Base-by-base conservation (phyloP, 305 asterid genomes). In the Fraxinus baroniana region DNA sequence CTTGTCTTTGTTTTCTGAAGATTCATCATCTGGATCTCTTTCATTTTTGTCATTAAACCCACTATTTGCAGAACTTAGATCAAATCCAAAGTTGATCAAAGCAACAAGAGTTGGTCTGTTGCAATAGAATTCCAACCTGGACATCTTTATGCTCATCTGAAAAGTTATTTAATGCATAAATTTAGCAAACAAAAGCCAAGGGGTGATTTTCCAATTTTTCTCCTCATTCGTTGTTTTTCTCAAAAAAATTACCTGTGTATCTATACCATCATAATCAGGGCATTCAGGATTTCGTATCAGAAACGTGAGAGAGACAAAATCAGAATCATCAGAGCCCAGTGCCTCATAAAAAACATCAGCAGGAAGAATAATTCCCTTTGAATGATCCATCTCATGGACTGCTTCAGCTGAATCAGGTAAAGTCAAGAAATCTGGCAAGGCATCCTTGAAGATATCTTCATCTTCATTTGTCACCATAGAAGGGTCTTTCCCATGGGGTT, bases 71-170 rank as follows among this genome's bases (percentile, higher is more conserved):
- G 95, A 83, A 85, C 90, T 93, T 83, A 96, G 79, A 84, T 91
- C 95, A 86, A 94, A 73, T 66, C 97, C 97, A 85, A 96, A 91
- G 90, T 81, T 83, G 84, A 96, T 96, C 90, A 96, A 90, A 87
- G 98, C 98, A 87, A 96, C 97, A 87, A 96, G 91, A 81, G 99
- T 96, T 68, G 97, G 97, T 80, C 99, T 90, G 90, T 96, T 96
- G 93, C 96, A 94, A 85, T 92, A 96, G 83, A 96, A 91, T 83
- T 96, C 98, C 90, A 96, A 83, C 92, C 92, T 96, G 86, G 99
- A 93, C 99, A 96, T 96, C 88, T 92, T 90, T 86, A 96, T 86
- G 84, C 94, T 93, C 99, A 96, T 93, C 99, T 96, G 95, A 80
- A 86, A 85, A 80, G 26, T 85, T 36, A 17, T 10, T 68, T 60